Conservation (phyloP, 2,329 filamentous ascomycete species). For the Neofusicoccum laricinum region DNA sequence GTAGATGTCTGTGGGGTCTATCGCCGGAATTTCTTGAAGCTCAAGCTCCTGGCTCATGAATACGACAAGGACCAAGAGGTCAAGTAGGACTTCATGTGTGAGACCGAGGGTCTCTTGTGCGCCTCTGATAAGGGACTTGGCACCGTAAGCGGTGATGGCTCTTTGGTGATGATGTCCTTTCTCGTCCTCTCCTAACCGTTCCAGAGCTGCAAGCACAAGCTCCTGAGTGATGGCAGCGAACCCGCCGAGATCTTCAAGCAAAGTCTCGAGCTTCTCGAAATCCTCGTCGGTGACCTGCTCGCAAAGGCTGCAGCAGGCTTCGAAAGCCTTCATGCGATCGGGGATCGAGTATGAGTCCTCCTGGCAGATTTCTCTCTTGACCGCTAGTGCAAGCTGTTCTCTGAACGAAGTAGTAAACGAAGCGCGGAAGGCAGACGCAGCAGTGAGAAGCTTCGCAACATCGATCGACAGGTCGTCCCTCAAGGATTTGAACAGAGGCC, state of each 20-base stretch:
- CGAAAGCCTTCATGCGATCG: slow-evolving; percentile 74
- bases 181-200: slow-evolving; percentile 43
- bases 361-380: slow-evolving; percentile 72
- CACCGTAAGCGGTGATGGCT: slow-evolving; percentile 70
- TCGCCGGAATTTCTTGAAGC: slow-evolving; percentile 67
- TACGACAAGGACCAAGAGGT: slow-evolving; percentile 76
- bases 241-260: slow-evolving; percentile 65
- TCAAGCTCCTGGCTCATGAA: slow-evolving; percentile 85
- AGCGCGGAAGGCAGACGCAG: slow-evolving; percentile 68
- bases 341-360: slow-evolving; percentile 58
- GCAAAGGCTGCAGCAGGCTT: slow-evolving; percentile 74
- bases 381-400: slow-evolving; percentile 63
- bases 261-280: slow-evolving; percentile 65
- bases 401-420: slow-evolving; percentile 67
- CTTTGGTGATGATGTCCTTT: slow-evolving; percentile 40
- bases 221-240: slow-evolving; percentile 49
- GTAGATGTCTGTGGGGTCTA: slow-evolving; percentile 59
- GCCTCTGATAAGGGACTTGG: slow-evolving; percentile 69
- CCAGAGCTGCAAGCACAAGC: slow-evolving; percentile 50
- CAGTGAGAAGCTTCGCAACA: slow-evolving; percentile 63
- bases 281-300: slow-evolving; percentile 80
- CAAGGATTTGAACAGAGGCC: slow-evolving; percentile 34
- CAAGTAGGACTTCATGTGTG: slow-evolving; percentile 72
- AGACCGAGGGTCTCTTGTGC: slow-evolving; percentile 75
- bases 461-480: slow-evolving; percentile 54